Percentiles rank a stretch among this genome's conserved stretches.
These are phyloP conservation scores for Macrolepiota fuliginosa DNA, from an alignment of 768 basidiomycete genomes.

Conservation along the genomic window DNA sequence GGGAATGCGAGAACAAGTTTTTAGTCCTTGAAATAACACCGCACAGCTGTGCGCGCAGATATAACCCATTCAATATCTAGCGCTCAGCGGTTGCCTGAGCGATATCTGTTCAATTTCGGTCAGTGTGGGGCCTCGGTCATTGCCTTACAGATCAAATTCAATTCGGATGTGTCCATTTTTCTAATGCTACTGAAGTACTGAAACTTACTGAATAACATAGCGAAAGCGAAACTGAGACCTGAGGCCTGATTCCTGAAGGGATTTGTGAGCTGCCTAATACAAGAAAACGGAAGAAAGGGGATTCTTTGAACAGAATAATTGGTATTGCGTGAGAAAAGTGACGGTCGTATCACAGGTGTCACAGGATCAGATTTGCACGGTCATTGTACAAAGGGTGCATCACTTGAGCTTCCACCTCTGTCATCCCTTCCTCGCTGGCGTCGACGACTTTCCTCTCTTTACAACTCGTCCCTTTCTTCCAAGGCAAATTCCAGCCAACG, in stretches of 20 bases:
- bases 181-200: too few species aligned
- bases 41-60: too few species aligned
- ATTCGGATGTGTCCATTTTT: too few species aligned
- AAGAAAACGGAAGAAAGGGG: background rate
- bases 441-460: conserved; percentile 11
- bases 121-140: background rate
- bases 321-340: conserved; percentile 9
- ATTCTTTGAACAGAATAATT: background rate
- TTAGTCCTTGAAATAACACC: too few species aligned
- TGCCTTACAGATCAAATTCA: background rate
- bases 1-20: too few species aligned
- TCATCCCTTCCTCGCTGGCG: conserved; percentile 22
- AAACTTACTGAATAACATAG: too few species aligned
- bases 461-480: conserved; percentile 6
- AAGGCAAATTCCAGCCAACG: background rate
- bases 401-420: conserved; percentile 15
- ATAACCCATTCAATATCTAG: background rate
- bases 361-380: conserved; percentile 19
- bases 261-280: background rate
- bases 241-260: background rate
- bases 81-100: background rate
- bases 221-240: too few species aligned
- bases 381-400: conserved; percentile 19
- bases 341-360: conserved; percentile 18
- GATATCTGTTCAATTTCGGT: background rate